Base-by-base conservation (phyloP, 495 filamentous ascomycete genomes). In the Aspergillus diversus region DNA sequence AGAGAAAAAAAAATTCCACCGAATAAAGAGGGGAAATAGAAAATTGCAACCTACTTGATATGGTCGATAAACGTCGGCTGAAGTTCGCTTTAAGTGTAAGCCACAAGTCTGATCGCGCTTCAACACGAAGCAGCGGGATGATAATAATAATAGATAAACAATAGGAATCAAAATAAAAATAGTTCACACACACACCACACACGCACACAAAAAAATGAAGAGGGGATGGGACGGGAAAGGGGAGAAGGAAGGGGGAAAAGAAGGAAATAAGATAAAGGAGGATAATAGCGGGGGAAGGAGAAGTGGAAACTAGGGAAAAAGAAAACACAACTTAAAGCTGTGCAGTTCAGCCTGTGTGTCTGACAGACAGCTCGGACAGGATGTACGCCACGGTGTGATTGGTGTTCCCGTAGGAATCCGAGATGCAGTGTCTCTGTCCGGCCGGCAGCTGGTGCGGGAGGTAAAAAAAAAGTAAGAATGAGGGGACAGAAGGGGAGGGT, bases 41-140 rank as follows among this genome's bases (percentile, higher is more conserved):
- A 55, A 67, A 63, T 39, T 33, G 6, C 35, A 42, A 84, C 82
- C 81, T 78, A 84, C 82, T 77, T 79, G 77, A 67, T 76, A 78
- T 66, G 82, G 82, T 47, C 82, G 82, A 74, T 84, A 84, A 46
- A 83, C 79, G 81, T 84, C 82, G 67, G 80, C 81, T 81, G 70
- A 9, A 57, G 43, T 61, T 56, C 53, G 59, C 61, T 59, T 63
- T 31, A 59, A 66, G 57, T 59, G 66, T 67, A 68, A 69, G 65
- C 63, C 61, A 65, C 59, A 60, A 60, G 49, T 59, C 56, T 56
- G 56, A 54, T 58, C 39, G 35, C 48, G 56, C 15, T 37, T 48
- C 27, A 63, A 62, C 48, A 65, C 61, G 57, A 55, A 60, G 54
- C 42, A 61, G 51, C 46, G n/a, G 57, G 50, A 56, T 59, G 51